Evolutionary conservation across 1,284 basidiomycete genomes (phyloP).

Genomic region (Cryptococcus deneoformans): DNA sequence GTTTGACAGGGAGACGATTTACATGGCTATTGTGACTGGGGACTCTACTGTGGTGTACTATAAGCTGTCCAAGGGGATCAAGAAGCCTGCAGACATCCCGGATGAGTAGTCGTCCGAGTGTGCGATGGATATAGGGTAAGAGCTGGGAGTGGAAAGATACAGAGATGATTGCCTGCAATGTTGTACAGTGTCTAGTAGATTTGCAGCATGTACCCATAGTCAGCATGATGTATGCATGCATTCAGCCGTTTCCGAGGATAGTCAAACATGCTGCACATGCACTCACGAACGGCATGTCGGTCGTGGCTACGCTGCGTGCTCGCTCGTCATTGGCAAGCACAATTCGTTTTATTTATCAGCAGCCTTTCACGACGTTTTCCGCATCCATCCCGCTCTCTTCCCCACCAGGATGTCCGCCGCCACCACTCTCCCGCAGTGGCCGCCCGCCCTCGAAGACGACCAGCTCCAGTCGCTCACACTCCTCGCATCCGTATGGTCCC

Average conservation of each 20-base stretch:
- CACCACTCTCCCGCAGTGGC: conserved; percentile 60
- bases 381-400: not conserved
- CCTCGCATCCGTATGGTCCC: conserved; percentile 75
- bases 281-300: no score
- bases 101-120: conserved; percentile 34
- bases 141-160: no score
- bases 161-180: no score
- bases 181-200: no score
- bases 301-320: no score
- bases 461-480: conserved; percentile 62
- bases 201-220: no score
- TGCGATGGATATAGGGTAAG: no score
- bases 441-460: conserved; percentile 61
- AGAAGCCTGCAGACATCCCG: conserved; percentile 51
- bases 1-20: conserved; percentile 45
- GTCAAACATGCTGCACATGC: no score
- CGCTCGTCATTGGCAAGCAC: not conserved
- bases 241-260: no score
- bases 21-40: conserved; percentile 43
- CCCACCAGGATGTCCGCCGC: conserved; percentile 13
- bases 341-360: not conserved
- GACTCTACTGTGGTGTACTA: conserved; percentile 52
- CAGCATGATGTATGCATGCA: no score
- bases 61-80: conserved; percentile 48
- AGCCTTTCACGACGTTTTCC: not conserved